Evolutionary conservation across 106 monocot genomes (phyloP), one percentile per base, ranked within the genome.

Genomic region (Phalaenopsis aphrodite): DNA sequence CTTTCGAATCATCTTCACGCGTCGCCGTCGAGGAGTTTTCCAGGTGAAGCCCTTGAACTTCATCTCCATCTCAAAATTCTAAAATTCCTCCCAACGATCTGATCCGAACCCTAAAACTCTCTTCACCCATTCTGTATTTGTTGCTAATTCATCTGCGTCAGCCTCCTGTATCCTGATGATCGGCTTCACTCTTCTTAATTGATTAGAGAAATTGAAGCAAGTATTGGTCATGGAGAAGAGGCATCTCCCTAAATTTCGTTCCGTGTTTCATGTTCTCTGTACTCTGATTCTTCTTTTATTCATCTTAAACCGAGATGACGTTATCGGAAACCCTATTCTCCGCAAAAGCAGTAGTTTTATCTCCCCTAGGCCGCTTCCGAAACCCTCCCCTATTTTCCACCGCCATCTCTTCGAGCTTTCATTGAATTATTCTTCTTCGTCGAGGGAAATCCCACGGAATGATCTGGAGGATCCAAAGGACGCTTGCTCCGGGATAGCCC

Each of bases 401-500:
- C 87, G 75, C 21, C 80, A 88, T 30, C 78, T 89, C n/a, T 24
- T 55, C 36, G 91, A 94, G 79, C 45, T 86, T 39, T 52, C 81
- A 46, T 23, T 69, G 56, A 47, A n/a, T 21, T 88, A 81, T 55
- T 84, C 88, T 1, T 30, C 30, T 30, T 30, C 30, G 30, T 75
- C 83, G n/a, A 80, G 46, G 78, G 30, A 5, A 11, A 21, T 69
- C 5, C 23, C 69, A 14, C 77, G 82, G 41, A 74, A 56, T 37
- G 57, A 72, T 48, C 75, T 14, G 45, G 87, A 42, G 19, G 84
- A 81, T 78, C 89, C 89, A 12, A 75, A 89, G 2, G 82, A 74
- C 4, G 81, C 83, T 21, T 96, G 95, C 68, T 36, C 76, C 8
- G 91, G 87, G 2, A 75, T 96, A 18, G 39, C 56, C 21, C 81